A percentile compares a stretch with the other conserved stretches of the same genome.
Evolutionary conservation across 495 filamentous ascomycete genomes (phyloP).

Genomic region (Penicillium cosmopolitanum): DNA sequence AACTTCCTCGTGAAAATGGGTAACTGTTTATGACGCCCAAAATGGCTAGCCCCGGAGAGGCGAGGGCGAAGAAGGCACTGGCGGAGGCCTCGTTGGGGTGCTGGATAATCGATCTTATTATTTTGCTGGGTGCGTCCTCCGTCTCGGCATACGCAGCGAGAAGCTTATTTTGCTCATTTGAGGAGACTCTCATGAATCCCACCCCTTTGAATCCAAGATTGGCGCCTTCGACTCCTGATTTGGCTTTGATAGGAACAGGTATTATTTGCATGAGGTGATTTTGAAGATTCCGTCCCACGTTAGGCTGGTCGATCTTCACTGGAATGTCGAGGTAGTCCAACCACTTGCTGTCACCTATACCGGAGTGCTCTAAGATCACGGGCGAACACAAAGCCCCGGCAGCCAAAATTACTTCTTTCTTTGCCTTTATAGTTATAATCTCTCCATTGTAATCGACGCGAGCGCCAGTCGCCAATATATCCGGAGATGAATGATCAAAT

Average conservation of each 20-base stretch:
- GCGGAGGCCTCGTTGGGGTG: constrained; percentile 19
- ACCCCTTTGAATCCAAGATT: constrained; percentile 13
- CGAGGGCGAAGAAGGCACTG: constrained; percentile 4
- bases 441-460: constrained; percentile 32
- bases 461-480: constrained; percentile 30
- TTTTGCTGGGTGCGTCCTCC: not conserved
- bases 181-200: constrained; percentile 13
- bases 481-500: constrained; percentile 17
- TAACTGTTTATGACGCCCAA: constrained; percentile 21
- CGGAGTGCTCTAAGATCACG: constrained; percentile 57
- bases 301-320: constrained; percentile 35
- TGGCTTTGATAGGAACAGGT: constrained; percentile 10
- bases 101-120: constrained; percentile 17
- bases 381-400: constrained; percentile 57
- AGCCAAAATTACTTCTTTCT: constrained; percentile 54
- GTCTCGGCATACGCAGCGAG: not conserved
- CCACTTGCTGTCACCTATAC: constrained; percentile 34
- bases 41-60: constrained; percentile 14
- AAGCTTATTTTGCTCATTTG: constrained; percentile 12
- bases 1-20: constrained; percentile 43
- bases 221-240: constrained; percentile 6
- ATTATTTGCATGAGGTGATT: constrained; percentile 34
- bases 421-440: constrained; percentile 20
- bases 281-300: constrained; percentile 49
- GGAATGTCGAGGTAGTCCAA: constrained; percentile 27